These are phyloP conservation scores for Athelia sp. DNA, from an alignment of 1,284 basidiomycete species.

Conservation along the genomic window DNA sequence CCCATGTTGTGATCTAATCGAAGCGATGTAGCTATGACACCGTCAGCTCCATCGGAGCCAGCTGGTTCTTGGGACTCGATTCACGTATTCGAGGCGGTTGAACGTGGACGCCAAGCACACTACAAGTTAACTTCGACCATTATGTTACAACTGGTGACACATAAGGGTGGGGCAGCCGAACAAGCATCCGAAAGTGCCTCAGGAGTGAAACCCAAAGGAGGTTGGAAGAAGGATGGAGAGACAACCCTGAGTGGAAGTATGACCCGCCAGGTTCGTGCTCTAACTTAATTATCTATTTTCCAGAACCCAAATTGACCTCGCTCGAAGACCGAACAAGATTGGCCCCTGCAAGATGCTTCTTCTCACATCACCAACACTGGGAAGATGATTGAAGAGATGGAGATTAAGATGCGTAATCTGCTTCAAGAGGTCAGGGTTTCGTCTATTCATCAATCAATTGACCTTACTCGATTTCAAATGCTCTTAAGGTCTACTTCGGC, in stretches of 20 bases:
- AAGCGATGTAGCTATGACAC: conserved; percentile 48
- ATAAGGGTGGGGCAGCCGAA: conserved; percentile 39
- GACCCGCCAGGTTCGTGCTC: conserved; percentile 80
- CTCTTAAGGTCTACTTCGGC: conserved; percentile 85
- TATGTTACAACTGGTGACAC: conserved; percentile 89
- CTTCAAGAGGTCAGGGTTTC: conserved; percentile 70
- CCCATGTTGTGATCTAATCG: not conserved
- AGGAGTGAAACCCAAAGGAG: conserved; percentile 33
- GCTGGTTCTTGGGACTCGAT: conserved; percentile 96
- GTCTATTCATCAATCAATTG: conserved; percentile 2
- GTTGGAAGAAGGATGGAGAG: conserved; percentile 64
- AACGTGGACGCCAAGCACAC: conserved; percentile 86
- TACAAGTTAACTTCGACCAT: conserved; percentile 98
- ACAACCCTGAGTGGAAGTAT: conserved; percentile 91
- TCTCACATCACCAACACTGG: conserved; percentile 93
- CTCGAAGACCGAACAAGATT: conserved; percentile 79
- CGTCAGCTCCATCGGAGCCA: conserved; percentile 50
- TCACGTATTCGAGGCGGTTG: conserved; percentile 93
- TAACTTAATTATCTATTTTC: conserved; percentile 4
- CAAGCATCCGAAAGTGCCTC: conserved; percentile 23
- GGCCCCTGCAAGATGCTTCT: conserved; percentile 68
- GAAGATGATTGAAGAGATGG: conserved; percentile 96
- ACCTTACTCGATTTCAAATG: not conserved
- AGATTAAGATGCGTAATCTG: conserved; percentile 96
- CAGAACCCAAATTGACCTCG: conserved; percentile 3